Evolutionary conservation across 1,284 basidiomycete genomes (phyloP), one percentile per base, ranked within the genome.

Genomic region (Cryptococcus sp.): DNA sequence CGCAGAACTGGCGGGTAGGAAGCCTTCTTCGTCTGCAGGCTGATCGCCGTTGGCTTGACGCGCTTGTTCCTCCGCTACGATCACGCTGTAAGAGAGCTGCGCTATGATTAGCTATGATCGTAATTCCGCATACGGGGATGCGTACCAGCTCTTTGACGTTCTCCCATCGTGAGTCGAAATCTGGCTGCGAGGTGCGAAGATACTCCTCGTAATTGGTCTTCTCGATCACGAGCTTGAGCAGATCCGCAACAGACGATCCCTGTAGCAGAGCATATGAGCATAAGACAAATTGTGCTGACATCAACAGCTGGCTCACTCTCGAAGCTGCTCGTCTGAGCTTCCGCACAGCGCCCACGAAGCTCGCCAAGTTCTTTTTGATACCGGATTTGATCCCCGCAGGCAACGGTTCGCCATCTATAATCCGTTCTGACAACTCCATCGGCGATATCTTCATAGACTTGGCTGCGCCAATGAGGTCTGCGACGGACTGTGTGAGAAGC

Each of bases 91-190:
- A 20, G 73, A 75, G 31, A 78, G 77, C 77, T 78, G 57, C n/a
- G 40, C 5, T 5, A 13, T 4, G 10, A 48, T 65, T 35, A 68
- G 61, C 47, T 23, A 53, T 39, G 25, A 51, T 45, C 20, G n/a
- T n/a, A n/a, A 60, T 52, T 23, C 41, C 40, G 8, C 39, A 42
- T 41, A n/a, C n/a, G n/a, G n/a, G 31, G 25, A 31, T n/a, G n/a
- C n/a, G n/a, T n/a, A n/a, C n/a, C 64, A 95, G 80, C 77, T 94
- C 91, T 69, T 90, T 84, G 0, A 94, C 86, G 74, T 95, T 94
- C 74, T 92, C 89, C 89, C 88, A 89, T 39, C 90, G 82, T 42
- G 84, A 84, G 44, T 89, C 87, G 80, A 84, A 87, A 63, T 94
- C 91, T 5, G 81, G 81, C 60, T 90, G 85, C 0, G 85, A 87